Base-by-base conservation (phyloP, 2,329 filamentous ascomycete genomes). In the Cladosporium sp. region DNA sequence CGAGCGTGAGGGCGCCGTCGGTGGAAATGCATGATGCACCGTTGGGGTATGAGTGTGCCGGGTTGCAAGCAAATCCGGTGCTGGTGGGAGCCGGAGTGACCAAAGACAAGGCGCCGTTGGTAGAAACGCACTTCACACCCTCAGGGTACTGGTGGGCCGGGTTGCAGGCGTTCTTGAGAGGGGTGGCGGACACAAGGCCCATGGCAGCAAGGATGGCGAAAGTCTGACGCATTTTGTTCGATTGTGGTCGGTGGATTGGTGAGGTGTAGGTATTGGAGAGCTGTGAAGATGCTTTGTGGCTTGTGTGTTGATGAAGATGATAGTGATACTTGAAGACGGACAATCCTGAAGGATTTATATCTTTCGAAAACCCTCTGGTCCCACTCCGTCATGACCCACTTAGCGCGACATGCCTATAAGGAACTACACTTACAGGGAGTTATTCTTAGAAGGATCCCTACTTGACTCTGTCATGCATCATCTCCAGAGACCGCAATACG, bases 181-280 rank as follows among this genome's bases (percentile, higher is more conserved):
- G 75, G 47, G 70, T 73, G 43, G 74, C 73, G 25, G 72, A 67
- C 28, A 61, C 64, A 19, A 68, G 56, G 55, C 70, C 71, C 43
- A 71, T 70, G 45, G 76, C 65, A 9, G 55, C 55, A 14, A 49
- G 30, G 38, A 49, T 22, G 17, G 47, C 47, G 30, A 49, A 36
- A 42, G 55, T 49, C 19, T 38, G 42, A 51, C 37, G 47, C 55
- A 50, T 49, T 5, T 43, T 55, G 28, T 15, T 43, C 36, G 38
- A 55, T 42, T n/a, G 52, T 3, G 25, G 3, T n/a, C n/a, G 51
- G 6, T 43, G 7, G 15, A 19, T 11, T 25, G 34, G 17, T 8
- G 45, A 17, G 15, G 19, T 11, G 15, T 50, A 40, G 6, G 7
- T 22, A 15, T 54, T 11, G 3, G 14, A 8, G 37, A 14, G 5